A percentile compares a stretch with the other conserved stretches of the same genome.
Conservation (phyloP, 306 rosid species). For the Trifolium fragiferum region DNA sequence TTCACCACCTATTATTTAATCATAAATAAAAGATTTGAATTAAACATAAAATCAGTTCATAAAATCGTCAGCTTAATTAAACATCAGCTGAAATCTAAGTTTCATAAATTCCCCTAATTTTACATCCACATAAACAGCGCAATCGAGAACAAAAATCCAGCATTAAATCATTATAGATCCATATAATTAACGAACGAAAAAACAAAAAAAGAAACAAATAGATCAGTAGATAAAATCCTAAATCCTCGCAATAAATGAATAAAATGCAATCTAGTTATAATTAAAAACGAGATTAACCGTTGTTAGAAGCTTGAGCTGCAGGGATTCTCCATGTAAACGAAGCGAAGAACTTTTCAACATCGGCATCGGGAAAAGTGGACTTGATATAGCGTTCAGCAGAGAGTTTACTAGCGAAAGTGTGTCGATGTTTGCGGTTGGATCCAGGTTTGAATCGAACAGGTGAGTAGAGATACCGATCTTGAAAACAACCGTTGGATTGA, state of each 20-base stretch:
- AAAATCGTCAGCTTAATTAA: neutral
- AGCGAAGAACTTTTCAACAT: too few species aligned
- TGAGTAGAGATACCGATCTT: too few species aligned
- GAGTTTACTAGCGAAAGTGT: too few species aligned
- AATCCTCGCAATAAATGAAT: neutral
- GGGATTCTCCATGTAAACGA: too few species aligned
- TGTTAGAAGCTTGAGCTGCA: too few species aligned
- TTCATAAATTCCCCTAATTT: neutral
- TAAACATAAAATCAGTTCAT: neutral
- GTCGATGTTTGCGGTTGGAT: too few species aligned
- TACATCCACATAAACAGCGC: neutral
- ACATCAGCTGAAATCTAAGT: conserved; percentile 14
- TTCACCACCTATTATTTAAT: too few species aligned
- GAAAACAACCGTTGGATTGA: too few species aligned
- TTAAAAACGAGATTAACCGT: too few species aligned
- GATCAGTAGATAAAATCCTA: neutral
- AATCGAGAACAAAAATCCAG: neutral
- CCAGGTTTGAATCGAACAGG: too few species aligned
- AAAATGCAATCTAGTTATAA: neutral
- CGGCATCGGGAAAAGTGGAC: too few species aligned
- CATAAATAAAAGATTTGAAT: neutral
- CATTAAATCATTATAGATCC: neutral
- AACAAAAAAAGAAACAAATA: neutral
- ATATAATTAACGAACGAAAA: neutral
- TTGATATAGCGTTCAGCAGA: too few species aligned